These are phyloP conservation scores for Cladosporium oxysporum DNA, from an alignment of 2,329 filamentous ascomycete genomes.

Conservation along the genomic window DNA sequence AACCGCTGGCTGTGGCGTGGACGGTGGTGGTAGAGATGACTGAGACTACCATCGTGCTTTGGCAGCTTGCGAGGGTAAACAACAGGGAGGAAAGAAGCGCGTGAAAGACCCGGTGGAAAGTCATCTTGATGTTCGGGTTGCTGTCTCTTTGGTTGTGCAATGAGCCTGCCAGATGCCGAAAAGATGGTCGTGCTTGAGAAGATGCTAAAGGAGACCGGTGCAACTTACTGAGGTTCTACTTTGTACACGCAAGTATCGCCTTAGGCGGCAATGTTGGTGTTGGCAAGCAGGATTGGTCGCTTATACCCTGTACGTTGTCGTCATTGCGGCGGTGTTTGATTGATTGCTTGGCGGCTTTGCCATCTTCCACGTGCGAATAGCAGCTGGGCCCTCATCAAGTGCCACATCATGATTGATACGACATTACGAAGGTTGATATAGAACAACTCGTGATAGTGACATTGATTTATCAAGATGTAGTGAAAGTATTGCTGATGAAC, in stretches of 20 bases:
- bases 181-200: neutral
- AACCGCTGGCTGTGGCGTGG: constrained; percentile 6
- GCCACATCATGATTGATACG: neutral
- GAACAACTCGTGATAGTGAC: neutral
- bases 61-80: neutral
- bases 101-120: neutral
- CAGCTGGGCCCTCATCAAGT: neutral
- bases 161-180: neutral
- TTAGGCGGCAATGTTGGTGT: neutral
- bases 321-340: constrained; percentile 2
- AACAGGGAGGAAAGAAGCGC: neutral
- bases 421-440: neutral
- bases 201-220: neutral
- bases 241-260: neutral
- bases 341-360: neutral
- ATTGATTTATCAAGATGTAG: neutral
- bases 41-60: constrained; percentile 14
- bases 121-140: neutral
- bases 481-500: neutral
- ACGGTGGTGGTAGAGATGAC: constrained; percentile 4
- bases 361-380: neutral
- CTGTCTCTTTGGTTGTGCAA: neutral
- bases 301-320: constrained; percentile 14
- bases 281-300: constrained; percentile 6
- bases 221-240: neutral